A percentile compares a stretch with the other conserved stretches of the same genome.
Conservation (phyloP, 2,329 filamentous ascomycete genomes). For the Cyclaneusma minus region DNA sequence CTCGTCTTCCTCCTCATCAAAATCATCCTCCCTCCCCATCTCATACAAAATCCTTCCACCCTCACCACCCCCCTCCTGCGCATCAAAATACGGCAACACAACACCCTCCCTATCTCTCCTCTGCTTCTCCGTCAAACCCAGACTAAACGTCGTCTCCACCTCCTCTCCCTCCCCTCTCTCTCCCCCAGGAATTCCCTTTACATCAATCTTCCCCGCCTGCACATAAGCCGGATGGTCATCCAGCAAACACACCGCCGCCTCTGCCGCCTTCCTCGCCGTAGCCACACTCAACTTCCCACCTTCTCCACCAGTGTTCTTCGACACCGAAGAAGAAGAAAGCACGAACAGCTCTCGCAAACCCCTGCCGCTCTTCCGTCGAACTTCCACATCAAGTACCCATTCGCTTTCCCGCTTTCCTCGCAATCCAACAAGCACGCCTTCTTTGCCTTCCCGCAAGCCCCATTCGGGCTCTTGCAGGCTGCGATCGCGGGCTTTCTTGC, state of each 20-base stretch:
- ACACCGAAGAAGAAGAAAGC: constrained; percentile 14
- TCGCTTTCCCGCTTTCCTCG: constrained; percentile 17
- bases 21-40: constrained; percentile 92
- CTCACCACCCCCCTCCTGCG: constrained; percentile 71
- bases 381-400: constrained; percentile 65
- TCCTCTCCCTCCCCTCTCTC: constrained; percentile 27
- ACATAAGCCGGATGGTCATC: constrained; percentile 63
- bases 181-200: constrained; percentile 13
- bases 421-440: constrained; percentile 64
- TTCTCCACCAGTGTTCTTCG: background rate
- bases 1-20: constrained; percentile 92
- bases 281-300: constrained; percentile 2
- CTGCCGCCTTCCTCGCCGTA: constrained; percentile 24
- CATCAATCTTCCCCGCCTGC: constrained; percentile 24
- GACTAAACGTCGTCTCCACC: constrained; percentile 64
- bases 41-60: constrained; percentile 92
- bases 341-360: constrained; percentile 56
- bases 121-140: constrained; percentile 85
- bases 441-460: constrained; percentile 60
- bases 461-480: constrained; percentile 63
- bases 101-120: constrained; percentile 73
- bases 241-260: constrained; percentile 45
- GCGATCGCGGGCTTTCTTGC: constrained; percentile 60
- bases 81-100: constrained; percentile 91
- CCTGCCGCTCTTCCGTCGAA: constrained; percentile 68